Evolutionary conservation across 2,329 filamentous ascomycete species (phyloP), one percentile per base, ranked within the genome.

Genomic region (Didymella segeticola): DNA sequence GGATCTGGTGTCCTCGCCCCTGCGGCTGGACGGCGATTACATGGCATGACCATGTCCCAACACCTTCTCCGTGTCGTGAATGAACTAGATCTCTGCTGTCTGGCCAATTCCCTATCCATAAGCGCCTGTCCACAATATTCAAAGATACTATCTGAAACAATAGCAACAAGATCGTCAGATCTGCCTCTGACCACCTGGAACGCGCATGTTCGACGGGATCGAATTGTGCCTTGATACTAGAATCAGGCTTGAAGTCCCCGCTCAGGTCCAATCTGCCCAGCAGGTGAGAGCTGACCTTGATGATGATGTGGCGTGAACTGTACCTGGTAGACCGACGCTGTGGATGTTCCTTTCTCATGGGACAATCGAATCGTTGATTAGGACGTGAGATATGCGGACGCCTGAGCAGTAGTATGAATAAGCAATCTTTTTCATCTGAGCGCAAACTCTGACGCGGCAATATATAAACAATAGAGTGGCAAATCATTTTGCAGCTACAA

Each of bases 11-110:
- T 31, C 15, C 23, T 43, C 27, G 25, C 25, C 33, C n/a, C 1
- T 43, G 15, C 19, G 38, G 37, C 20, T 17, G 26, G 29, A 36
- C 12, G 45, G 33, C 34, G 51, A 54, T 54, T 41, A 49, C 41
- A n/a, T 19, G 33, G 46, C 51, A 36, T 5, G 36, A 29, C 39
- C 34, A 45, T 54, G 51, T 30, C 27, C n/a, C 20, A 38, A 43
- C 39, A 25, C 39, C 22, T 3, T 27, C 17, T 30, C 33, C 43
- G 11, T 26, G 17, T 11, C 33, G 8, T 12, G 15, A 15, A 19
- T 23, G 34, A 43, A 19, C 27, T 20, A 30, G 25, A 33, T 15
- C 20, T 17, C 30, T 12, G n/a, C 29, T n/a, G 11, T 30, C 22
- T 41, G 26, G 22, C 20, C 23, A 15, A 26, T 2, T n/a, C n/a